A percentile compares a stretch with the other conserved stretches of the same genome.
phyloP scores from a whole-genome alignment of 129 eudicot species.

The Flaveria ramosissima region DNA sequence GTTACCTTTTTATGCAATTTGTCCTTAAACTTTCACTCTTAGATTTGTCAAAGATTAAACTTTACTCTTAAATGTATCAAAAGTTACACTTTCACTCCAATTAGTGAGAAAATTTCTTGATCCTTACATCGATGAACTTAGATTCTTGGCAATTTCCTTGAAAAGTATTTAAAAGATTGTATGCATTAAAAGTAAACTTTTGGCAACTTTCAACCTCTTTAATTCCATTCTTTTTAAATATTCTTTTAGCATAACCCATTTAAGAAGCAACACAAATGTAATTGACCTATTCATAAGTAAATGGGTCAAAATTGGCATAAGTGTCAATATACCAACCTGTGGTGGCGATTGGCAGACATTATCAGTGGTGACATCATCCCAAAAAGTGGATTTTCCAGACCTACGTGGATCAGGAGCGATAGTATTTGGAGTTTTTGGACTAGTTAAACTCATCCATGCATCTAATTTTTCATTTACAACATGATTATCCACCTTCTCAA shows the following conservation, averaged over 20 bases:
- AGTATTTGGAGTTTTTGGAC: slow-evolving; percentile 75
- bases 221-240: not conserved
- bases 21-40: not conserved
- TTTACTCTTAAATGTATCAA: not conserved
- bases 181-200: not conserved
- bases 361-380: slow-evolving; percentile 43
- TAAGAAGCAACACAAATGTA: not conserved
- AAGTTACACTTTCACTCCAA: not conserved
- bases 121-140: not conserved
- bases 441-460: slow-evolving; percentile 29
- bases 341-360: slow-evolving; percentile 21
- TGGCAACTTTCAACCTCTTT: not conserved
- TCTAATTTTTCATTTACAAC: slow-evolving; percentile 41
- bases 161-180: not conserved
- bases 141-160: not conserved
- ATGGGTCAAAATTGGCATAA: not conserved
- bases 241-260: not conserved
- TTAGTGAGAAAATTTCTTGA: not conserved
- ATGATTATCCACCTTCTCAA: slow-evolving; percentile 36
- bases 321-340: slow-evolving; percentile 44
- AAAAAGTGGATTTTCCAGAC: slow-evolving; percentile 41
- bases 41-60: not conserved
- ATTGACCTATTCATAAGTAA: not conserved
- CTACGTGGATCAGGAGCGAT: slow-evolving; percentile 63
- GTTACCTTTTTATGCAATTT: not conserved